phyloP scores from a whole-genome alignment of 2,329 filamentous ascomycete species.

The Sphaerulina musiva region DNA sequence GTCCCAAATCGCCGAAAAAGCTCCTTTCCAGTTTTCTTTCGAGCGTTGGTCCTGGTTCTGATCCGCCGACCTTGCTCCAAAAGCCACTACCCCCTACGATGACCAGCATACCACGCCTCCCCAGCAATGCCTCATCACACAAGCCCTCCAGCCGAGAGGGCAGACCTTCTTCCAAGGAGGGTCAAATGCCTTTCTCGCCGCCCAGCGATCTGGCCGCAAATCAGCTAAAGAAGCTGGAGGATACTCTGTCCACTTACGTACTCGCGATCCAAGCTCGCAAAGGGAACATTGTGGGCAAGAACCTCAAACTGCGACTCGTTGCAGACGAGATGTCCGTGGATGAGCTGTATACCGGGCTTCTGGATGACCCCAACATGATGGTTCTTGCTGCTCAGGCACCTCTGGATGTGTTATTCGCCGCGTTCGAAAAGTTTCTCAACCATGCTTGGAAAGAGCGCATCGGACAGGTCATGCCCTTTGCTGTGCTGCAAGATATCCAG shows the following conservation, averaged over 20 bases:
- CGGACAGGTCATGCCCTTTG: conserved; percentile 70
- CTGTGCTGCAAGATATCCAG: conserved; percentile 69
- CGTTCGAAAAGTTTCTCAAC: conserved; percentile 87
- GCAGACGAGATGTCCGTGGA: conserved; percentile 78
- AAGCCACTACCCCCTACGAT: conserved; percentile 29
- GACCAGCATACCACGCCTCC: conserved; percentile 16
- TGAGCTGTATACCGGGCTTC: conserved; percentile 79
- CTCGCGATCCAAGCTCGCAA: conserved; percentile 77
- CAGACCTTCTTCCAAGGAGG: conserved; percentile 31
- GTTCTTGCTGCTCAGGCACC: conserved; percentile 68
- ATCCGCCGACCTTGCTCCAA: conserved; percentile 25
- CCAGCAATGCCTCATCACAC: conserved; percentile 29
- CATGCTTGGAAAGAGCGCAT: conserved; percentile 85
- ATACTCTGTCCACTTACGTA: conserved; percentile 77
- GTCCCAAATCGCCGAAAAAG: conserved; percentile 83
- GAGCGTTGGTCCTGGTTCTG: conserved; percentile 48
- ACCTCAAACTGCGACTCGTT: conserved; percentile 60
- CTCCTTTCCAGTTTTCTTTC: conserved; percentile 73
- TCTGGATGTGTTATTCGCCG: conserved; percentile 79
- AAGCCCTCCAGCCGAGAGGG: conserved; percentile 35
- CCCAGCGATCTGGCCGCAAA: conserved; percentile 37
- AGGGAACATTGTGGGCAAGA: conserved; percentile 75
- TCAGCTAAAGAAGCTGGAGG: conserved; percentile 67
- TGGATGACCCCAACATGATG: conserved; percentile 74
- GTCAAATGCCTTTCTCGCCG: conserved; percentile 43